These are phyloP conservation scores for Tricholoma saponaceum DNA, from an alignment of 768 basidiomycete genomes.

Conservation along the genomic window DNA sequence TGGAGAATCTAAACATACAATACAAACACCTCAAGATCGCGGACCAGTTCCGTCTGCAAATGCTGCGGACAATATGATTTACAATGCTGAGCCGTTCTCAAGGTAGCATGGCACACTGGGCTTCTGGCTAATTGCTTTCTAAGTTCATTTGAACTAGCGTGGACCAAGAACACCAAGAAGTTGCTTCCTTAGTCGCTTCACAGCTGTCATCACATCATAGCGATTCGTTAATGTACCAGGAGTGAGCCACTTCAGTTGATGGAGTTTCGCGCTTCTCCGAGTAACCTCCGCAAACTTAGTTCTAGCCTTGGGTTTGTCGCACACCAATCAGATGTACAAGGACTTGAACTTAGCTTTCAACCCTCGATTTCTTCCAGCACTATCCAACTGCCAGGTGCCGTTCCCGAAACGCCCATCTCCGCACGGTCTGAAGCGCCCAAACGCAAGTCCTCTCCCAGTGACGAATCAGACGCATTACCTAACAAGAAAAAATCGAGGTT, in stretches of 20 bases:
- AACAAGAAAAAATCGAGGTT: not conserved
- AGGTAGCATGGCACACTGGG: not conserved
- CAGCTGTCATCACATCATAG: not conserved
- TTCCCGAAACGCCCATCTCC: not conserved
- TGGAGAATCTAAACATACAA: not conserved
- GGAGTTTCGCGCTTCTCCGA: not conserved
- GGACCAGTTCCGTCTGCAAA: not conserved
- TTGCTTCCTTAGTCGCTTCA: too few species aligned
- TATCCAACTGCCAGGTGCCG: too few species aligned
- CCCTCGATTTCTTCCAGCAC: not conserved
- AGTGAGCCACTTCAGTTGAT: not conserved
- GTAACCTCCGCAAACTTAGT: not conserved
- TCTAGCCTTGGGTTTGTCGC: not conserved
- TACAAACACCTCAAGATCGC: not conserved
- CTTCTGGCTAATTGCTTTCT: not conserved
- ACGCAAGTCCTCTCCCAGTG: conserved; percentile 3
- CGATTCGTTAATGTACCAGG: too few species aligned
- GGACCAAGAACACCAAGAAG: not conserved
- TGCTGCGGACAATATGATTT: not conserved
- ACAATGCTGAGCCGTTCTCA: not conserved
- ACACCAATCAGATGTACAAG: not conserved
- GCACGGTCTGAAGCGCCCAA: not conserved
- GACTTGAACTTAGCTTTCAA: not conserved
- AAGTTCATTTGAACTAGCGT: not conserved
- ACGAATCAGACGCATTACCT: not conserved